These are phyloP conservation scores for Candida loeiensis DNA, from an alignment of 805 yeast species.

Conservation along the genomic window DNA sequence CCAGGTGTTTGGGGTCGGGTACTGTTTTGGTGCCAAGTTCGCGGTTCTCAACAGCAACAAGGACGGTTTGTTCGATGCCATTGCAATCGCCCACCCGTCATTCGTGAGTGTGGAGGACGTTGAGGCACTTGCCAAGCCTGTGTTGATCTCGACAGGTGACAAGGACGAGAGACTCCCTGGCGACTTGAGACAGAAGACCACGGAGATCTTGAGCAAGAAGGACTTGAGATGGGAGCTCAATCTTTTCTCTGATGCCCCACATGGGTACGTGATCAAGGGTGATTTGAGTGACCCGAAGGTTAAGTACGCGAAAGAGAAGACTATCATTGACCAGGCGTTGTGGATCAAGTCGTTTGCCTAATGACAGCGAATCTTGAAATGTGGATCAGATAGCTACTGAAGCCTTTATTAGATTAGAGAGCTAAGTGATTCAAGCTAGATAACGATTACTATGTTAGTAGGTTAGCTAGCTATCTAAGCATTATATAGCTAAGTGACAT, in stretches of 20 bases:
- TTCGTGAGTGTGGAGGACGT: slow-evolving; percentile 64
- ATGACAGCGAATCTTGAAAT: neutral
- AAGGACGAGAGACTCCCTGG: slow-evolving; percentile 57
- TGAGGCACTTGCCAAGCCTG: slow-evolving; percentile 53
- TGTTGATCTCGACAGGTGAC: slow-evolving; percentile 74
- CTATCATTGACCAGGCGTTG: slow-evolving; percentile 44
- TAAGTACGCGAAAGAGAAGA: slow-evolving; percentile 65
- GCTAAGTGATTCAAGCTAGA: too few relatives aligned
- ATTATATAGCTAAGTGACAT: too few relatives aligned
- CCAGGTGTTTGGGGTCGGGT: slow-evolving; percentile 18
- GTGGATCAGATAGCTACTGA: neutral
- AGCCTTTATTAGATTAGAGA: too few relatives aligned
- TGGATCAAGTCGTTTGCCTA: slow-evolving; percentile 3
- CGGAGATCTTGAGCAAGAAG: slow-evolving; percentile 47
- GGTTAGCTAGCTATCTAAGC: neutral
- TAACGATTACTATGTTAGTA: neutral
- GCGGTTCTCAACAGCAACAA: slow-evolving; percentile 28
- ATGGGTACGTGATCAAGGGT: slow-evolving; percentile 82
- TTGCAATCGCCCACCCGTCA: slow-evolving; percentile 84
- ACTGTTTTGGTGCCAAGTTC: slow-evolving; percentile 23
- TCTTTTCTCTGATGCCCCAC: slow-evolving; percentile 59
- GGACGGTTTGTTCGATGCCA: slow-evolving; percentile 47
- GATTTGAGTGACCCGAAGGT: slow-evolving; percentile 53
- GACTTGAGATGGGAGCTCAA: slow-evolving; percentile 58
- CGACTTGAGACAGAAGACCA: slow-evolving; percentile 62